These are phyloP conservation scores for Zasmidium angulare DNA, from an alignment of 2,329 filamentous ascomycete species.

Conservation along the genomic window DNA sequence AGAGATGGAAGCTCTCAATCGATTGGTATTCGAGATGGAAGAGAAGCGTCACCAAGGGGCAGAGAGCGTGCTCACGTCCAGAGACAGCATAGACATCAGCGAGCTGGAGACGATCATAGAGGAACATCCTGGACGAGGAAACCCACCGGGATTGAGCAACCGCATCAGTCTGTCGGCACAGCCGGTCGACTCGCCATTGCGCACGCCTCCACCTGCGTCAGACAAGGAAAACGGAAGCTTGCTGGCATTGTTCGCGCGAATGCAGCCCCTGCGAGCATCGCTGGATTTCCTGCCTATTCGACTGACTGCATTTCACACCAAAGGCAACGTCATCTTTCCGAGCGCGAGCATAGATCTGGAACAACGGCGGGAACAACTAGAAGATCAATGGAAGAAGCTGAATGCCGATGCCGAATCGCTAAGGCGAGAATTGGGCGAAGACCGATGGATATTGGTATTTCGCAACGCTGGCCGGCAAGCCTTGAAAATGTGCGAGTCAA, in stretches of 20 bases:
- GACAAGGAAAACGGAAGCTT: constrained; percentile 80
- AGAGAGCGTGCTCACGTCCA: constrained; percentile 58
- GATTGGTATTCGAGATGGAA: constrained; percentile 95
- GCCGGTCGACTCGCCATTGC: constrained; percentile 55
- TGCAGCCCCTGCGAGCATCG: constrained; percentile 90
- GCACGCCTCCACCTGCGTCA: constrained; percentile 53
- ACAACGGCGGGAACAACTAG: constrained; percentile 69
- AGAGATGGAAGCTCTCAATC: constrained; percentile 76
- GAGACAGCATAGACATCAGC: constrained; percentile 69
- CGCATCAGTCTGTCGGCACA: constrained; percentile 68
- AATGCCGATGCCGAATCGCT: constrained; percentile 88
- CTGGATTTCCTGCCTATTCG: constrained; percentile 96
- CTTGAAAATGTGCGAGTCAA: constrained; percentile 94
- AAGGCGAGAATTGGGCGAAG: constrained; percentile 86
- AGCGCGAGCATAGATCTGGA: constrained; percentile 88
- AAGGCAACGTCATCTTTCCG: constrained; percentile 77
- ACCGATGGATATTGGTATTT: constrained; percentile 95
- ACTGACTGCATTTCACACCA: constrained; percentile 77
- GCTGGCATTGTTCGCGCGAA: constrained; percentile 85
- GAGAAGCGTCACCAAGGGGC: constrained; percentile 83
- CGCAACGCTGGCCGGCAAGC: constrained; percentile 88
- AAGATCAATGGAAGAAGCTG: constrained; percentile 83
- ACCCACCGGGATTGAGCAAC: constrained; percentile 40
- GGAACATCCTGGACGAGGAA: constrained; percentile 64
- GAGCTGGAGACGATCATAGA: constrained; percentile 93